phyloP scores from a whole-genome alignment of 2,329 filamentous ascomycete genomes.

The Fusarium nematophilum region DNA sequence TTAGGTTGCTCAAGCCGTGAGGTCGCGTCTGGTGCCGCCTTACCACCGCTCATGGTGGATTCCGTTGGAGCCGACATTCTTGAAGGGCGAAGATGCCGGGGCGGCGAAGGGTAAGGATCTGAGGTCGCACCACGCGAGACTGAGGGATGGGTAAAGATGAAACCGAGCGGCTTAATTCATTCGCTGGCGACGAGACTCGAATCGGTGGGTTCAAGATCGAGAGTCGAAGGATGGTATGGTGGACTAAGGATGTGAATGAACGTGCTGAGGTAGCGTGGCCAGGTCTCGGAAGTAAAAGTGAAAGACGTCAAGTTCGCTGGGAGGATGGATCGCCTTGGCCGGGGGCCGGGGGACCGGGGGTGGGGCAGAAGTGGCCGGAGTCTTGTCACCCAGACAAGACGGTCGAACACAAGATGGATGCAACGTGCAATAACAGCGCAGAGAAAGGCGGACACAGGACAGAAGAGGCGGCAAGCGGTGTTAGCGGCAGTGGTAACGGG shows the following conservation, averaged over 20 bases:
- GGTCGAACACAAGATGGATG: constrained; percentile 37
- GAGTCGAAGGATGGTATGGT: constrained; percentile 8
- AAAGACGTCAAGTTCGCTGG: constrained; percentile 45
- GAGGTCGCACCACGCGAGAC: constrained; percentile 42
- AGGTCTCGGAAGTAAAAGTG: constrained; percentile 44
- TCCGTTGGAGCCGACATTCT: constrained; percentile 49
- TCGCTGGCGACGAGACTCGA: constrained; percentile 19
- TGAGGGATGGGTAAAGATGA: constrained; percentile 19
- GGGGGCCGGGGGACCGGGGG: constrained; percentile 44
- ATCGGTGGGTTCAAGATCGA: constrained; percentile 15
- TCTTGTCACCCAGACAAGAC: constrained; percentile 40
- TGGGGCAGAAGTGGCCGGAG: constrained; percentile 39
- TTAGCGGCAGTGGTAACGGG: neutral
- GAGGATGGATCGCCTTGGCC: constrained; percentile 42
- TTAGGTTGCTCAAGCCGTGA: constrained; percentile 49
- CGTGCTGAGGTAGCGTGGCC: constrained; percentile 30
- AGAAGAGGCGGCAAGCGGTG: constrained; percentile 8
- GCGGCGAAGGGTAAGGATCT: constrained; percentile 36
- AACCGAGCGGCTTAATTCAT: constrained; percentile 35
- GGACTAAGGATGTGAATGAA: constrained; percentile 33
- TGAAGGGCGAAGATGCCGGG: constrained; percentile 27
- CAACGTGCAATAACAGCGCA: constrained; percentile 28
- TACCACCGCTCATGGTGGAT: constrained; percentile 48
- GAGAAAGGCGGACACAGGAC: constrained; percentile 1
- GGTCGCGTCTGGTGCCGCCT: constrained; percentile 42